Evolutionary conservation across 169 alveolate species (phyloP).

Genomic region (Plasmodium fragile): DNA sequence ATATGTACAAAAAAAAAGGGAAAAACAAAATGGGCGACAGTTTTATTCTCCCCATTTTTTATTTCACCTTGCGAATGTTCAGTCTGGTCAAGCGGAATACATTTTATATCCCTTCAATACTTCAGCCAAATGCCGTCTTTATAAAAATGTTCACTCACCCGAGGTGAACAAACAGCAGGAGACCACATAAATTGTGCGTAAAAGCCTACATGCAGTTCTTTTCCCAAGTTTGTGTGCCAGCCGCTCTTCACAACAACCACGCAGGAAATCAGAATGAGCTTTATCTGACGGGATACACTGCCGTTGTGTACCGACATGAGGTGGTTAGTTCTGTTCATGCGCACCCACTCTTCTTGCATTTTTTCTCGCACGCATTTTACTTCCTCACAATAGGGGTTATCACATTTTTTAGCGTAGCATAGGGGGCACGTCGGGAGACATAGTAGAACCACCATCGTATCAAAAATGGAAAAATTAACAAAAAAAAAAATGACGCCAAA

Average conservation of each 20-base stretch:
- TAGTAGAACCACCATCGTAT: neutral
- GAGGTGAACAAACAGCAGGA: neutral
- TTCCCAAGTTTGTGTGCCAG: neutral
- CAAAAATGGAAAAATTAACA: neutral
- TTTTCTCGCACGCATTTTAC: neutral
- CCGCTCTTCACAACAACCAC: neutral
- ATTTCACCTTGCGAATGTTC: neutral
- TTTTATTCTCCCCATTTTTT: neutral
- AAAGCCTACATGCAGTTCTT: neutral
- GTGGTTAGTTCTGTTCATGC: neutral
- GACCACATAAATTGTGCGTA: neutral
- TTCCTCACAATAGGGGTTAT: neutral
- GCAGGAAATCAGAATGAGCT: neutral
- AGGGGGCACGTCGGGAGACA: neutral
- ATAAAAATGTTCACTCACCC: neutral
- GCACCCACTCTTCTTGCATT: neutral
- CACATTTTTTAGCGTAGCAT: neutral
- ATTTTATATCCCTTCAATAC: neutral
- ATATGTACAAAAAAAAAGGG: neutral
- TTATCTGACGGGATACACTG: neutral
- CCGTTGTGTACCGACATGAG: neutral
- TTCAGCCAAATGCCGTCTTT: neutral
- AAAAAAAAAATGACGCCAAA: neutral
- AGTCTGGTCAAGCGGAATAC: neutral
- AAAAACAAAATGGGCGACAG: neutral